Evolutionary conservation across 768 basidiomycete genomes (phyloP), one percentile per base, ranked within the genome.

Genomic region (Baorangia bicolor): DNA sequence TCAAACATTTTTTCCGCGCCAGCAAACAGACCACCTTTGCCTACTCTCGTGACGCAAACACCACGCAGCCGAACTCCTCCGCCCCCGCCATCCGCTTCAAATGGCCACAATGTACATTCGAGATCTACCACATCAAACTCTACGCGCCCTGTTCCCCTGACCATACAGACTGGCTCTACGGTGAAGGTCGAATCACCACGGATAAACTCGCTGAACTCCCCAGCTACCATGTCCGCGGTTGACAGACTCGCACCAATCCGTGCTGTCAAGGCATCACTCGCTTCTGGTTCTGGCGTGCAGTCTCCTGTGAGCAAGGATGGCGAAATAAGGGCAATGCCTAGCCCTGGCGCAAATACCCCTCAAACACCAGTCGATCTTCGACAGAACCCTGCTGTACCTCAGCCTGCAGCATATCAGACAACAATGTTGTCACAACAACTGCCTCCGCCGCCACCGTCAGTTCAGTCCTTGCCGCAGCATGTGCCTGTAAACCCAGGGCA

Each of bases 171-270:
- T 20, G 23, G 53, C 14, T 30, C 59, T 13, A 23, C 10, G 7
- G 47, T 61, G 10, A 67, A 65, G 40, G 42, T 21, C 12, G 71
- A 65, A 42, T 61, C 69, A 34, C 57, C 53, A 6, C 56, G 56
- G 42, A 42, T 58, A 6, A 20, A 13, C 16, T 37, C 62, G 18
- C 4, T 61, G 35, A 60, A 52, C 23, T 58, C 60, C 12, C 48
- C 61, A 14, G 50, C 33, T 30, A 5, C 30, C 10, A 20, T 25
- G 13, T 60, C 59, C 3, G 52, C 46, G 4, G 12, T 42, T 28
- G 70, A 71, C 35, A 73, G 67, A 55, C 59, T 73, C 7, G 70
- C 71, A 5, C 70, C 70, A 21, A 71, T 71, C 56, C 70, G 70
- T 27, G 71, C 71, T 27, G 70, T 61, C 7, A 71, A 73, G 45